These are phyloP conservation scores for Alternaria sp. DNA, from an alignment of 2,329 filamentous ascomycete genomes.

Conservation along the genomic window DNA sequence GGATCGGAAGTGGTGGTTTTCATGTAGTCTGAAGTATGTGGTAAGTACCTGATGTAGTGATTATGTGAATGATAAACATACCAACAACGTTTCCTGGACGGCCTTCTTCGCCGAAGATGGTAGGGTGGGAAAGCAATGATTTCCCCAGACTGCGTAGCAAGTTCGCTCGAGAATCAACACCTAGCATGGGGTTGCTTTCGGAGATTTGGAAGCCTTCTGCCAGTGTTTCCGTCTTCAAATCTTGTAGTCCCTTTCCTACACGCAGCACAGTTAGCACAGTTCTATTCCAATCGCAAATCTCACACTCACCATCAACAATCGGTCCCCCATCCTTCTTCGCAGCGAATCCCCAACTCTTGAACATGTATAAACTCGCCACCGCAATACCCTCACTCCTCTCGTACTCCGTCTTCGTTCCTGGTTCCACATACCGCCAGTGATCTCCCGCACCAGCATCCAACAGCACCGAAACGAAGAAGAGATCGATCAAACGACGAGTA, in stretches of 20 bases:
- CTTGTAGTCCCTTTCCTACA: conserved; percentile 68
- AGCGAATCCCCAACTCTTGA: conserved; percentile 82
- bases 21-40: conserved; percentile 24
- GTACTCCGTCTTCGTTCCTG: conserved; percentile 81
- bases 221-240: conserved; percentile 75
- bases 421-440: conserved; percentile 88
- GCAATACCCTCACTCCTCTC: conserved; percentile 87
- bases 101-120: conserved; percentile 82
- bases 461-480: conserved; percentile 81
- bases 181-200: conserved; percentile 76
- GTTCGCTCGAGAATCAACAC: conserved; percentile 81
- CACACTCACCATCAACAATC: conserved; percentile 75
- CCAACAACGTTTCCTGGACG: conserved; percentile 92
- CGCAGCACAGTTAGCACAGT: background rate
- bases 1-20: conserved; percentile 27
- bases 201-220: conserved; percentile 83
- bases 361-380: conserved; percentile 83
- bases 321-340: conserved; percentile 75
- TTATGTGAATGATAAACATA: conserved; percentile 54
- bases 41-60: background rate
- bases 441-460: conserved; percentile 88
- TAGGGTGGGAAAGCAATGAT: conserved; percentile 74
- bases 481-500: conserved; percentile 76
- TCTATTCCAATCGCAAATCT: background rate
- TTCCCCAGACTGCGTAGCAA: conserved; percentile 77